phyloP scores from a whole-genome alignment of 768 basidiomycete genomes.

The Fibroporia radiculosa region DNA sequence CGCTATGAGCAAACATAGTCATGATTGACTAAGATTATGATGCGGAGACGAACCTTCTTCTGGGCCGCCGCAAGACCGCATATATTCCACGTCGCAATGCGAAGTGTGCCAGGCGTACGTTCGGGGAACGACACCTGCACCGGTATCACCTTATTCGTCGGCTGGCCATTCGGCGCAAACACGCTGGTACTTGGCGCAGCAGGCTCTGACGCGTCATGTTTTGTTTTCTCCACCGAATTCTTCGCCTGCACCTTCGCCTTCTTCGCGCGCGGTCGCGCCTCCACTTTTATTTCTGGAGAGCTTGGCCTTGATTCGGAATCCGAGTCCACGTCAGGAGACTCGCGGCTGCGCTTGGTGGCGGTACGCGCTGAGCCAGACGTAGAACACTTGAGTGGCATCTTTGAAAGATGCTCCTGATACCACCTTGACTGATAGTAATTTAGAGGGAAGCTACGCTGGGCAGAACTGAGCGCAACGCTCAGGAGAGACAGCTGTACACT shows the following conservation, averaged over 20 bases:
- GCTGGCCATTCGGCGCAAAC: constrained; percentile 40
- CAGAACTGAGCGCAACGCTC: too few relatives aligned
- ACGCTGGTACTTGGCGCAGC: not conserved
- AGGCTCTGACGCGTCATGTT: not conserved
- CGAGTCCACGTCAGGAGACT: not conserved
- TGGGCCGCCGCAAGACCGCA: constrained; percentile 67
- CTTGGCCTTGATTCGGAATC: constrained; percentile 1
- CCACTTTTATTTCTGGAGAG: constrained; percentile 5
- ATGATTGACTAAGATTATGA: not conserved
- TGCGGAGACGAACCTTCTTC: constrained; percentile 53
- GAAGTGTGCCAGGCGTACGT: constrained; percentile 36
- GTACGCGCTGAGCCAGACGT: constrained; percentile 1
- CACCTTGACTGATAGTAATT: too few relatives aligned
- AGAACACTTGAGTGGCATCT: constrained; percentile 13
- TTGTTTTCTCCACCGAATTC: constrained; percentile 2
- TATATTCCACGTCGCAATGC: constrained; percentile 73
- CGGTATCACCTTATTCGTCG: constrained; percentile 71
- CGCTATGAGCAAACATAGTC: not conserved
- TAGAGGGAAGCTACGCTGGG: too few relatives aligned
- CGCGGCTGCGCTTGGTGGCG: constrained; percentile 4
- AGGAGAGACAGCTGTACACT: not conserved
- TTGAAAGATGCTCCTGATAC: too few relatives aligned
- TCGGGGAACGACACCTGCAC: constrained; percentile 49
- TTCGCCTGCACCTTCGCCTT: not conserved
- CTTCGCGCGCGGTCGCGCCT: constrained; percentile 4